Percentiles rank a stretch among this genome's conserved stretches.
phyloP scores from a whole-genome alignment of 805 yeast genomes.

The Grigorovia yakushimaensis region DNA sequence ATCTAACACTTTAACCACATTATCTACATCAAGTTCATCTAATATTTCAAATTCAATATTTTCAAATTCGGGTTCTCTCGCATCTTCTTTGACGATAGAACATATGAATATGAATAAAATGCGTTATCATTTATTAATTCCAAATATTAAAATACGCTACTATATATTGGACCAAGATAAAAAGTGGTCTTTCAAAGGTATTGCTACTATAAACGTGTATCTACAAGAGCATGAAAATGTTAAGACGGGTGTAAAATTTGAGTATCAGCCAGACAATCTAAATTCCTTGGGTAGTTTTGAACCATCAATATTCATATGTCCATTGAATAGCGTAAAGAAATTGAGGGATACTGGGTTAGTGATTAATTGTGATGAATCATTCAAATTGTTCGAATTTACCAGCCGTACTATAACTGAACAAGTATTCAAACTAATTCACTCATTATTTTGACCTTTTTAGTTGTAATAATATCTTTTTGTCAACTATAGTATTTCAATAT shows the following conservation, averaged over 20 bases:
- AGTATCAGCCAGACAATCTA: slow-evolving; percentile 2
- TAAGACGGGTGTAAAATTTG: slow-evolving; percentile 13
- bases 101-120: not conserved
- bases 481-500: not conserved
- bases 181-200: slow-evolving; percentile 16
- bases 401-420: slow-evolving; percentile 18
- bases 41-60: slow-evolving; percentile 7
- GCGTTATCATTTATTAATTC: slow-evolving; percentile 9
- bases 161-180: slow-evolving; percentile 10
- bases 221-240: slow-evolving; percentile 14
- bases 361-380: slow-evolving; percentile 8
- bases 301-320: slow-evolving; percentile 5
- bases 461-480: not conserved
- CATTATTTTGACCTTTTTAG: not conserved
- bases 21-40: slow-evolving; percentile 20
- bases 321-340: slow-evolving; percentile 13
- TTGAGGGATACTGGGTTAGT: slow-evolving; percentile 24
- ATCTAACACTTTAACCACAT: slow-evolving; percentile 19
- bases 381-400: slow-evolving; percentile 21
- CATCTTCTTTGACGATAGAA: slow-evolving; percentile 4
- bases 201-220: slow-evolving; percentile 14
- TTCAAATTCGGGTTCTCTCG: slow-evolving; percentile 3
- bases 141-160: slow-evolving; percentile 18
- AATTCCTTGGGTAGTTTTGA: not conserved
- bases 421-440: slow-evolving; percentile 13